Evolutionary conservation across 2,329 filamentous ascomycete species (phyloP), one percentile per base, ranked within the genome.

Genomic region (Cadophora sp.): DNA sequence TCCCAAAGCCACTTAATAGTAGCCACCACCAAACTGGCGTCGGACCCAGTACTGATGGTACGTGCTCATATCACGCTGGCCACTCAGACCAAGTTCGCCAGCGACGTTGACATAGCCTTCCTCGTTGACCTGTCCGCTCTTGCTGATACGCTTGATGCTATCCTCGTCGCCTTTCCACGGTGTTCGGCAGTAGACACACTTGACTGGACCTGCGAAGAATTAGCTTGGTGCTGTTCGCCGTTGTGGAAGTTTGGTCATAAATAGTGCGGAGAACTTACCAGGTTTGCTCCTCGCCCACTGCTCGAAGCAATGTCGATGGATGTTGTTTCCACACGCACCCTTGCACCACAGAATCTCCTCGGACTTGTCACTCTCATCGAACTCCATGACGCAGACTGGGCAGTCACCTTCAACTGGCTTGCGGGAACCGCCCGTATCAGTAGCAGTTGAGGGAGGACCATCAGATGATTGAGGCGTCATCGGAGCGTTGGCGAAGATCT

Each of bases 61-160:
- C 7, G 66, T 71, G 53, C 74, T 76, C 70, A 70, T 77, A 86
- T 85, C 86, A 80, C 87, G 79, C n/a, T 68, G 48, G 7, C 68
- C 77, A 68, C 83, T 86, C 69, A 90, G 81, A 1, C 88, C 88
- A n/a, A 90, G 79, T 75, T 89, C 85, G 24, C 82, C 78, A 1
- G 86, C 87, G 3, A 91, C 84, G 74, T 90, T 90, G 58, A 89
- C 79, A 72, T 91, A 91, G 0, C 88, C 88, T 43, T 89, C 87
- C 0, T 74, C 74, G 27, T 80, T 81, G 0, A 79, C 69, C 5
- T 74, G 74, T 3, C 83, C 80, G 0, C 77, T 79, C 69, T 81
- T 83, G 59, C 79, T 79, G 27, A 86, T 81, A 40, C 79, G 81
- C 43, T 80, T 80, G 8, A 84, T 77, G 69, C 80, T 74, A 8